Percentiles rank a stretch among this genome's conserved stretches.
Conservation (phyloP, 306 rosid genomes). For the Fagus crenata region DNA sequence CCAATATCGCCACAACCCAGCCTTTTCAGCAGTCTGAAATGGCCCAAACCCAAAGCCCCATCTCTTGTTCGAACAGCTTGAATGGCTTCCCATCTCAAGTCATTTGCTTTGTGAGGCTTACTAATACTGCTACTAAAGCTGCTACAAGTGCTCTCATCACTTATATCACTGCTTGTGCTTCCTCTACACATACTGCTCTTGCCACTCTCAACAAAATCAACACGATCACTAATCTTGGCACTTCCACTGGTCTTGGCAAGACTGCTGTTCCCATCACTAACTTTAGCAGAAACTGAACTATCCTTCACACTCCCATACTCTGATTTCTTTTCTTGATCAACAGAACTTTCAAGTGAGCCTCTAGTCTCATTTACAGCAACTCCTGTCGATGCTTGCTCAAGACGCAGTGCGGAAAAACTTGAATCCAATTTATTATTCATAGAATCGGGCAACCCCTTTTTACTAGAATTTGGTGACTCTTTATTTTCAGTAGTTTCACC, state of each 20-base stretch:
- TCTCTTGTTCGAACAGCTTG: conserved; percentile 85
- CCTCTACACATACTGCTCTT: conserved; percentile 95
- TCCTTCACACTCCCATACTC: conserved; percentile 78
- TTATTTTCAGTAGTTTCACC: conserved; percentile 49
- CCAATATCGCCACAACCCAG: conserved; percentile 99
- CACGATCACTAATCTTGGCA: conserved; percentile 83
- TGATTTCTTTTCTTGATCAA: conserved; percentile 73
- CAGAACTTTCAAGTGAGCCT: conserved; percentile 58
- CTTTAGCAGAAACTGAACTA: conserved; percentile 85
- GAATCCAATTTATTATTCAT: conserved; percentile 54
- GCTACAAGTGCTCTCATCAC: conserved; percentile 96
- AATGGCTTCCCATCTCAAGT: conserved; percentile 97
- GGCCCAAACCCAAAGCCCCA: conserved; percentile 76
- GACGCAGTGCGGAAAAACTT: conserved; percentile 48
- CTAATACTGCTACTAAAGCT: conserved; percentile 87
- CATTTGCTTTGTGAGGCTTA: conserved; percentile 98
- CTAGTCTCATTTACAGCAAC: conserved; percentile 48
- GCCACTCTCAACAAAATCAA: conserved; percentile 88
- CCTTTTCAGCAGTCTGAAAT: conserved; percentile 88
- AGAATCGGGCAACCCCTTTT: conserved; percentile 52
- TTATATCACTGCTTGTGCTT: conserved; percentile 95
- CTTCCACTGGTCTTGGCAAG: conserved; percentile 90
- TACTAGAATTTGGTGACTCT: conserved; percentile 38
- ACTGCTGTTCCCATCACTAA: conserved; percentile 83
- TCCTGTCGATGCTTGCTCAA: conserved; percentile 46